Evolutionary conservation across 306 rosid species (phyloP).

Genomic region (Corylus heterophylla): DNA sequence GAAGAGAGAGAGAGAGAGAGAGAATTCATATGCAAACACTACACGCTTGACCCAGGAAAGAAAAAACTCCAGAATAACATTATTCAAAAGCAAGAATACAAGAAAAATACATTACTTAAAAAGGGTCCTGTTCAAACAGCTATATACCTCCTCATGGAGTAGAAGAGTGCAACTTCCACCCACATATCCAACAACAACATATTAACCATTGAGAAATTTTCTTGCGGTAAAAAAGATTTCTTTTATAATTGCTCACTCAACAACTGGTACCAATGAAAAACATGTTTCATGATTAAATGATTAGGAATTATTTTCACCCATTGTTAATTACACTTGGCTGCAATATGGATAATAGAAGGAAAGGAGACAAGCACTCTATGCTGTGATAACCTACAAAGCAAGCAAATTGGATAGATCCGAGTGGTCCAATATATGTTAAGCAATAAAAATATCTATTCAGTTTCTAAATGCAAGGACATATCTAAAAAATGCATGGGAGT

Average conservation of each 20-base stretch:
- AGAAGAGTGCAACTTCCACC: not conserved
- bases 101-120: not conserved
- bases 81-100: constrained; percentile 16
- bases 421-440: too few species aligned
- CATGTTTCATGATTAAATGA: too few species aligned
- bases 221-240: too few species aligned
- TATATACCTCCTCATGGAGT: not conserved
- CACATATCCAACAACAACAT: constrained; percentile 10
- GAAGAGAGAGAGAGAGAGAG: not conserved
- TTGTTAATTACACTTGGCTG: too few species aligned
- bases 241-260: too few species aligned
- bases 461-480: too few species aligned
- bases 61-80: not conserved
- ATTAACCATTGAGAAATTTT: too few species aligned
- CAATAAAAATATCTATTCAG: too few species aligned
- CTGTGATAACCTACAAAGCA: not conserved
- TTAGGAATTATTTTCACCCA: too few species aligned
- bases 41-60: not conserved
- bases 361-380: not conserved
- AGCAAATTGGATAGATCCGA: not conserved
- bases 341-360: too few species aligned
- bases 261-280: too few species aligned
- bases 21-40: not conserved
- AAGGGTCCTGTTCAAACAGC: not conserved
- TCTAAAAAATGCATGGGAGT: too few species aligned